phyloP scores from a whole-genome alignment of 805 yeast species.

The Saccharomycopsis lassenensis region DNA sequence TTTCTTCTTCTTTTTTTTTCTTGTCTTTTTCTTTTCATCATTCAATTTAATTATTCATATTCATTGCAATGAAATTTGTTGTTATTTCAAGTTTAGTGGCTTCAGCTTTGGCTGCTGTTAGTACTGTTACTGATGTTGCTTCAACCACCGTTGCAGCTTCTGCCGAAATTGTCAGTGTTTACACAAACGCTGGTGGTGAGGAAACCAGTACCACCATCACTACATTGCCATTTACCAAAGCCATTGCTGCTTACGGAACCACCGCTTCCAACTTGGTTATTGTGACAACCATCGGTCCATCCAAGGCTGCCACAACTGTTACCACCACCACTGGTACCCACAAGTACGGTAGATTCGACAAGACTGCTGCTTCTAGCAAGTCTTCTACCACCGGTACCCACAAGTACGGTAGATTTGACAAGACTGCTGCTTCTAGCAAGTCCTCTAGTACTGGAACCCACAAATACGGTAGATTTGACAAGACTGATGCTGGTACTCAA shows the following conservation, averaged over 20 bases:
- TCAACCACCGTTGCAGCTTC: slow-evolving; percentile 4
- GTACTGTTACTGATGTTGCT: slow-evolving; percentile 2
- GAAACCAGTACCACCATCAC: slow-evolving; percentile 5
- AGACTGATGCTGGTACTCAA: slow-evolving; percentile 27
- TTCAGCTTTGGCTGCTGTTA: slow-evolving; percentile 3
- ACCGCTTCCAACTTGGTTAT: slow-evolving; percentile 2
- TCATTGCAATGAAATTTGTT: too few relatives aligned
- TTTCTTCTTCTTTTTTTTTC: too few relatives aligned
- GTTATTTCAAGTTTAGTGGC: slow-evolving; percentile 7
- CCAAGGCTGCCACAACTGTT: slow-evolving; percentile 14
- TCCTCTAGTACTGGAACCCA: slow-evolving; percentile 38
- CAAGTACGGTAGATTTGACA: slow-evolving; percentile 39
- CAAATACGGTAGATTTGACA: slow-evolving; percentile 45
- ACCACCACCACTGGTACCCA: slow-evolving; percentile 35
- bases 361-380: slow-evolving; percentile 26
- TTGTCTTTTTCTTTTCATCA: too few relatives aligned
- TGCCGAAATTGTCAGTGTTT: slow-evolving; percentile 7
- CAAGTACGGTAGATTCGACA: slow-evolving; percentile 44
- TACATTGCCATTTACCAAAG: slow-evolving; percentile 1
- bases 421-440: slow-evolving; percentile 29
- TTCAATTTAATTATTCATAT: too few relatives aligned
- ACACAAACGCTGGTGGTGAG: slow-evolving; percentile 10
- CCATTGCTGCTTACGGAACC: background rate
- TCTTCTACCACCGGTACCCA: slow-evolving; percentile 32
- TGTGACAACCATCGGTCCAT: slow-evolving; percentile 16